phyloP scores from a whole-genome alignment of 148 eudicot genomes.

The Amaranthus cruentus region DNA sequence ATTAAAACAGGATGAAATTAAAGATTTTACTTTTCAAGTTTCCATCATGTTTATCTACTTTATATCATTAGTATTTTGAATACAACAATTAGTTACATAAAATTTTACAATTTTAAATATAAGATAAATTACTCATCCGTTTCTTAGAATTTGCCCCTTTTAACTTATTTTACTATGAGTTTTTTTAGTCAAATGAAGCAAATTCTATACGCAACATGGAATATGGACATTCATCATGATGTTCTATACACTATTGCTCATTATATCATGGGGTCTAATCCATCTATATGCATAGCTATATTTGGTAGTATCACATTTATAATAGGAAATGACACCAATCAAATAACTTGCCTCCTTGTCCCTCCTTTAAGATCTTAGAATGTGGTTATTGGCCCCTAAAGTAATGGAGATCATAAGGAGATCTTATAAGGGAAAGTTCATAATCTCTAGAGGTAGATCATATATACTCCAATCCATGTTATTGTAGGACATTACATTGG shows the following conservation, averaged over 20 bases:
- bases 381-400: not conserved
- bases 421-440: not conserved
- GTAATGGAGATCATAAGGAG: not conserved
- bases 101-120: not conserved
- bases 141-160: too few species aligned
- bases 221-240: not conserved
- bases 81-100: not conserved
- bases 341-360: slow-evolving; percentile 4
- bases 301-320: not conserved
- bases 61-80: not conserved
- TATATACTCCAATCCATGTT: not conserved
- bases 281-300: slow-evolving; percentile 1
- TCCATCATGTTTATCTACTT: not conserved
- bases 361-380: not conserved
- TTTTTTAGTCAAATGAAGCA: too few species aligned
- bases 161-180: too few species aligned
- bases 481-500: not conserved
- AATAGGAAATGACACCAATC: slow-evolving; percentile 14
- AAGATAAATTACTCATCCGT: too few species aligned
- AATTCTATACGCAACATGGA: not conserved
- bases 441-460: not conserved
- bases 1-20: not conserved
- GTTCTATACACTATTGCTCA: not conserved
- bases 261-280: not conserved
- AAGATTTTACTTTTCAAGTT: not conserved